A percentile compares a stretch with the other conserved stretches of the same genome.
These are phyloP conservation scores for Starmerella apis DNA, from an alignment of 805 yeast genomes.

Conservation along the genomic window DNA sequence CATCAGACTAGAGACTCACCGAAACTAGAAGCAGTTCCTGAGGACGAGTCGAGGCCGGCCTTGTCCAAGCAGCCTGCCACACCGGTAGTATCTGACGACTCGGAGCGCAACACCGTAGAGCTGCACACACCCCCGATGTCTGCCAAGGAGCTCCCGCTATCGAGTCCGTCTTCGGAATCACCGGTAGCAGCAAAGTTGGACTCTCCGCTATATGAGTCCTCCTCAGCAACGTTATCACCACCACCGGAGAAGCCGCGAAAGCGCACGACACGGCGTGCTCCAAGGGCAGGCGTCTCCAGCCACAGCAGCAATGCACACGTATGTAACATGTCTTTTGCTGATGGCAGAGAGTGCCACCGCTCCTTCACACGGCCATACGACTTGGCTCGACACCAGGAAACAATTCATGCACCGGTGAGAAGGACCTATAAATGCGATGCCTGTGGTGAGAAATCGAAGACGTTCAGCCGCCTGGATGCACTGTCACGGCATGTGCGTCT, in stretches of 20 bases:
- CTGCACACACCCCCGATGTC: conserved; percentile 3
- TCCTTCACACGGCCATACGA: conserved; percentile 91
- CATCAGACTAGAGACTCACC: not conserved
- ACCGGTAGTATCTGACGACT: not conserved
- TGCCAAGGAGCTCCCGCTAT: not conserved
- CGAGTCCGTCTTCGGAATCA: not conserved
- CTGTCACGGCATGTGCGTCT: conserved; percentile 86
- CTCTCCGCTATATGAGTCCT: not conserved
- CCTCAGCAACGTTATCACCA: not conserved
- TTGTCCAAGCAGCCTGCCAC: not conserved
- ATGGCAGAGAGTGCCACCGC: conserved; percentile 52
- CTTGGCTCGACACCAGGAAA: conserved; percentile 87
- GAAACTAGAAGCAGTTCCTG: too few relatives aligned
- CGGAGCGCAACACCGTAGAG: not conserved
- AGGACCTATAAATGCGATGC: conserved; percentile 76
- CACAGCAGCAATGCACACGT: conserved; percentile 16
- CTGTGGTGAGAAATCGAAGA: conserved; percentile 71
- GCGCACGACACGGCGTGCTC: conserved; percentile 5
- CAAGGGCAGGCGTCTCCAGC: not conserved
- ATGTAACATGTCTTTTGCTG: conserved; percentile 21
- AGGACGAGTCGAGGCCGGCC: too few relatives aligned
- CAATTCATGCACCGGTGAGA: conserved; percentile 83
- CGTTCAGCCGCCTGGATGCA: conserved; percentile 90
- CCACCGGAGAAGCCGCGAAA: conserved; percentile 9
- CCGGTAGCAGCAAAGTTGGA: not conserved